Base-by-base conservation (phyloP, 352 stramenopile genomes). In the Globisporangium mamillatum region DNA sequence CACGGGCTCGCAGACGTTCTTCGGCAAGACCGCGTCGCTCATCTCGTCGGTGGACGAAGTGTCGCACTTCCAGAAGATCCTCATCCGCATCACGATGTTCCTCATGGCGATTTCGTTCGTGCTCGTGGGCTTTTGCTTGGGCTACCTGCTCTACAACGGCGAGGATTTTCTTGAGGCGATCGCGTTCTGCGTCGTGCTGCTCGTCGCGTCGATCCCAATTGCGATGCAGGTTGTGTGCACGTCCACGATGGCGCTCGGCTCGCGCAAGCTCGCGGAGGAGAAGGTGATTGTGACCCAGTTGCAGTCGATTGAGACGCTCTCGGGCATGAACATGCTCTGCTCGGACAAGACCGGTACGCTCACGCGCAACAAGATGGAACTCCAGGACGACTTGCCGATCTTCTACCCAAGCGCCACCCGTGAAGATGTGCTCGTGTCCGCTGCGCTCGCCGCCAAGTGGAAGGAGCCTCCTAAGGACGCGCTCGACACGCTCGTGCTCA, bases 321-420 rank as follows among this genome's bases (percentile, higher is more conserved):
- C 94, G 29, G 78, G 82, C 24, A 98, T 98, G 88, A 90, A 91
- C 73, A 91, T 98, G 74, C 80, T 99, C 18, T 99, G 94, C 78
- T 97, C 88, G 25, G 97, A 99, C 80, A 99, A 98, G 81, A 99
- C 95, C 10, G 95, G 93, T 44, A 98, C 94, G 56, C 84, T 98
- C 34, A 99, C 96, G 20, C 83, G 94, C 64, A 97, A 98, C 80
- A 97, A 98, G 77, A 94, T 99, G 77, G 86, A 97, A 58, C 77
- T 98, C 36, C 90, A 98, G 77, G 89, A 97, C 52, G 92, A 98
- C 63, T 77, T 96, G 32, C 90, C 93, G 2, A 92, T 97, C 64
- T 97, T 95, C 74, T 82, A 85, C 63, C 78, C 80, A 9, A 81
- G 77, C 41, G 84, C 87, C 25, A 96, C 76, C 27, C 86, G 94